Percentiles rank a stretch among this genome's conserved stretches.
Conservation (phyloP, 176 grass and related monocot species). For the Secale cereale region DNA sequence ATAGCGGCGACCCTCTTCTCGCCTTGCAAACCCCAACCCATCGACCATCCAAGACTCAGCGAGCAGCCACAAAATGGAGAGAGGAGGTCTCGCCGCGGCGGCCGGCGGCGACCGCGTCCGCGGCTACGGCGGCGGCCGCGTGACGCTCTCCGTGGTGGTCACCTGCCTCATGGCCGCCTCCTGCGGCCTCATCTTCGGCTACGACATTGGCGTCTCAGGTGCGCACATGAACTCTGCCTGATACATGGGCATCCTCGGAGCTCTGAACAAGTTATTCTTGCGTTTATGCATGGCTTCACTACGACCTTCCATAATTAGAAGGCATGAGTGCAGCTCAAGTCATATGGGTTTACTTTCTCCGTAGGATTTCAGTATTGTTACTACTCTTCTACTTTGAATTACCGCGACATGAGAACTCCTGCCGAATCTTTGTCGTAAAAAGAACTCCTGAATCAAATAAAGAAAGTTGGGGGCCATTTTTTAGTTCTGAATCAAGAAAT, state of each 20-base stretch:
- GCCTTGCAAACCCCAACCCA: background rate
- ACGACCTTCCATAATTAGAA: background rate
- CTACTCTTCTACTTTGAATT: background rate
- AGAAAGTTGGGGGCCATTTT: background rate
- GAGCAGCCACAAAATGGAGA: background rate
- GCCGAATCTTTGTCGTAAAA: background rate
- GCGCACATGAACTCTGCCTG: too few relatives aligned
- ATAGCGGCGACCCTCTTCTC: background rate
- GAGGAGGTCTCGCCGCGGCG: background rate
- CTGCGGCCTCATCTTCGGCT: slow-evolving; percentile 71
- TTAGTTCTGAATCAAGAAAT: background rate
- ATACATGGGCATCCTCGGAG: background rate
- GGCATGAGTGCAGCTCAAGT: slow-evolving; percentile 4
- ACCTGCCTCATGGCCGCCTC: slow-evolving; percentile 67
- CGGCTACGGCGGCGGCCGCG: slow-evolving; percentile 30
- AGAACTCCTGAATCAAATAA: too few relatives aligned
- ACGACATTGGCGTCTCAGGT: slow-evolving; percentile 66
- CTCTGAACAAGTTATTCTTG: background rate
- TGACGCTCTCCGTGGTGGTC: slow-evolving; percentile 50
- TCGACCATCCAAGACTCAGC: background rate
- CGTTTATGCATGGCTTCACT: background rate
- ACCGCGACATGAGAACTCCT: background rate
- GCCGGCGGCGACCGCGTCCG: background rate
- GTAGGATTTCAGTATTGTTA: background rate
- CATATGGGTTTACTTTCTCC: background rate